Evolutionary conservation across 345 rosid genomes (phyloP).

Genomic region (Nasturtium officinale): DNA sequence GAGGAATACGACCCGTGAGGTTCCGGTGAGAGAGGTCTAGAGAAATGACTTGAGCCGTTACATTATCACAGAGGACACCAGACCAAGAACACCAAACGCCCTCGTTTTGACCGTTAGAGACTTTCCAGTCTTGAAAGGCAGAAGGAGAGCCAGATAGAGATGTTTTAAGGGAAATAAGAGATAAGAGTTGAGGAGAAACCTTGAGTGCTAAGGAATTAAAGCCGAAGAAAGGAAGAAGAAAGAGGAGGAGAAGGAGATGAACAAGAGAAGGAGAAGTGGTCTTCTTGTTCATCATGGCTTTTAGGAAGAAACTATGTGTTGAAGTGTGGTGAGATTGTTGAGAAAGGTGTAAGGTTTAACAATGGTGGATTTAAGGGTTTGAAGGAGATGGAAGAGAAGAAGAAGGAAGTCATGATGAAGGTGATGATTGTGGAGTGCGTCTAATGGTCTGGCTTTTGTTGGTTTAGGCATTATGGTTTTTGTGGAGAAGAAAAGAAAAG

Average conservation of each 20-base stretch:
- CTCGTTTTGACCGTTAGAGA: slow-evolving; percentile 43
- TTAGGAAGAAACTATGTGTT: slow-evolving; percentile 8
- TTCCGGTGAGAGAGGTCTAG: slow-evolving; percentile 79
- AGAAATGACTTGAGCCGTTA: slow-evolving; percentile 54
- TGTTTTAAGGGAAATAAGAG: slow-evolving; percentile 75
- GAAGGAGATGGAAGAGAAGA: slow-evolving; percentile 25
- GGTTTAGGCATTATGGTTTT: slow-evolving; percentile 43
- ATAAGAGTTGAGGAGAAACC: slow-evolving; percentile 58
- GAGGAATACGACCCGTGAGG: slow-evolving; percentile 72
- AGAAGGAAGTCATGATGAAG: slow-evolving; percentile 62
- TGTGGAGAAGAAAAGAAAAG: slow-evolving; percentile 44
- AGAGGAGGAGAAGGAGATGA: slow-evolving; percentile 10
- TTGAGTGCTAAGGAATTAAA: slow-evolving; percentile 46
- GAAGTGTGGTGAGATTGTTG: slow-evolving; percentile 42
- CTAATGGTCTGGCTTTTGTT: slow-evolving; percentile 47
- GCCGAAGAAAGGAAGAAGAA: slow-evolving; percentile 39
- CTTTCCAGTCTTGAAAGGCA: slow-evolving; percentile 74
- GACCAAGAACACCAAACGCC: slow-evolving; percentile 91
- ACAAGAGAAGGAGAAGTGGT: slow-evolving; percentile 48
- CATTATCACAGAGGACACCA: slow-evolving; percentile 66
- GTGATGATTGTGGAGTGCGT: slow-evolving; percentile 47
- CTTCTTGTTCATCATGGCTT: slow-evolving; percentile 35
- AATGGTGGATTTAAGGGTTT: slow-evolving; percentile 50
- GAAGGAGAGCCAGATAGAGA: slow-evolving; percentile 61
- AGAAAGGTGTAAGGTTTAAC: slow-evolving; percentile 30